A percentile compares a stretch with the other conserved stretches of the same genome.
Evolutionary conservation across 345 rosid genomes (phyloP).

Genomic region (Gynandropsis gynandra): DNA sequence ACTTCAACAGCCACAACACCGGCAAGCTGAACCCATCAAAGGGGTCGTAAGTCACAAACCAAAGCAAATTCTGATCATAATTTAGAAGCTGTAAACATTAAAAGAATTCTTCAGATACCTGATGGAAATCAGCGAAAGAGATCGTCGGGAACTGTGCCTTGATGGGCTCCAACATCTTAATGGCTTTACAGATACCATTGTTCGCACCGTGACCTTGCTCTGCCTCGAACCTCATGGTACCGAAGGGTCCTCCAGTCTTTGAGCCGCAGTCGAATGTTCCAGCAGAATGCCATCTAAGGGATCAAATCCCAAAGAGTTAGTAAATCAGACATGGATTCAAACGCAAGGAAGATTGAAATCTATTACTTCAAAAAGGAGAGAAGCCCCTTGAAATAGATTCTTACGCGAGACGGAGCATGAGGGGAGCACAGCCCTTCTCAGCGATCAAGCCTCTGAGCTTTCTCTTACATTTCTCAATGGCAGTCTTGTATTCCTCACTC

Average conservation of each 20-base stretch:
- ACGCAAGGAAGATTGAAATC: background rate
- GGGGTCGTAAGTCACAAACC: too few species aligned
- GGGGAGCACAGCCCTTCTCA: slow-evolving; percentile 73
- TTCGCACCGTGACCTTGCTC: slow-evolving; percentile 67
- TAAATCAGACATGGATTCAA: too few species aligned
- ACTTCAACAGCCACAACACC: slow-evolving; percentile 92
- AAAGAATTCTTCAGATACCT: slow-evolving; percentile 26
- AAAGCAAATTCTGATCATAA: too few species aligned
- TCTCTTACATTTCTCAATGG: slow-evolving; percentile 75
- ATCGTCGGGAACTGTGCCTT: slow-evolving; percentile 57
- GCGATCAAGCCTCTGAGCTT: slow-evolving; percentile 79
- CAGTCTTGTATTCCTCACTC: slow-evolving; percentile 65
- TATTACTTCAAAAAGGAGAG: background rate
- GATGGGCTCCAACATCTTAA: slow-evolving; percentile 59
- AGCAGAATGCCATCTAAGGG: slow-evolving; percentile 80
- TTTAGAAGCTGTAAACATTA: too few species aligned
- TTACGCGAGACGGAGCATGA: slow-evolving; percentile 93
- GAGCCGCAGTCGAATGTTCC: slow-evolving; percentile 65
- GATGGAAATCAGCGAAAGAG: slow-evolving; percentile 57
- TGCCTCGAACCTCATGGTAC: slow-evolving; percentile 74
- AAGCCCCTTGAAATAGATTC: background rate
- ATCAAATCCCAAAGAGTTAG: slow-evolving; percentile 6
- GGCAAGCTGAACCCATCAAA: slow-evolving; percentile 63
- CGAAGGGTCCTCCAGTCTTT: slow-evolving; percentile 83
- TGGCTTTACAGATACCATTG: slow-evolving; percentile 64